These are phyloP conservation scores for Ophiognomonia clavigignenti-juglandacearum DNA, from an alignment of 2,329 filamentous ascomycete species.

Conservation along the genomic window DNA sequence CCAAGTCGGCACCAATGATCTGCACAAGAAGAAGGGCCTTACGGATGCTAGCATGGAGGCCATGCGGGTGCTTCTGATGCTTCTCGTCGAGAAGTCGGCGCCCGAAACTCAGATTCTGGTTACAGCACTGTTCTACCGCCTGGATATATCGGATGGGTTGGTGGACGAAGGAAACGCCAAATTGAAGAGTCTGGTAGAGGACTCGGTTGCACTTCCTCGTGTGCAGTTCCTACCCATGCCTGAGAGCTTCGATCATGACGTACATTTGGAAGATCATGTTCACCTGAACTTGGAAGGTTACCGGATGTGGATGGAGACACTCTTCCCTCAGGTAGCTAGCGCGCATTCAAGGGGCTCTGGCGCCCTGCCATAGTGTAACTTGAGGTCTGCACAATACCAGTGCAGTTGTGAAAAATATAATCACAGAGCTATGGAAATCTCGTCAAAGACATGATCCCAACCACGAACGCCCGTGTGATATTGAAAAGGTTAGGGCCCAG, in stretches of 20 bases:
- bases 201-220: background rate
- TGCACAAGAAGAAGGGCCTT: constrained; percentile 16
- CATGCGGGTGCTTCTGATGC: background rate
- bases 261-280: constrained; percentile 18
- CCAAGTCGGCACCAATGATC: constrained; percentile 20
- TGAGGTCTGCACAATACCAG: too few relatives aligned
- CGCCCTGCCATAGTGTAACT: too few relatives aligned
- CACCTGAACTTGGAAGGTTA: constrained; percentile 21
- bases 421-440: too few relatives aligned
- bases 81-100: background rate
- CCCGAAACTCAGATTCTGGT: constrained; percentile 15
- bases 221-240: constrained; percentile 9
- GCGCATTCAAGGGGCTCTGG: too few relatives aligned
- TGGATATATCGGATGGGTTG: constrained; percentile 16
- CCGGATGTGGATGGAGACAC: constrained; percentile 15
- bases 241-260: background rate
- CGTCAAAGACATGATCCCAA: too few relatives aligned
- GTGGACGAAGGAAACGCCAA: constrained; percentile 16
- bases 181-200: background rate
- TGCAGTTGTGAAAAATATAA: too few relatives aligned
- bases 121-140: constrained; percentile 19
- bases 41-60: constrained; percentile 1
- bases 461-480: too few relatives aligned
- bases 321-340: background rate
- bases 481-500: too few relatives aligned